Percentiles rank a stretch among this genome's conserved stretches.
Conservation (phyloP, 371 early-diverging fungal species). For the Fennellomyces sp. region DNA sequence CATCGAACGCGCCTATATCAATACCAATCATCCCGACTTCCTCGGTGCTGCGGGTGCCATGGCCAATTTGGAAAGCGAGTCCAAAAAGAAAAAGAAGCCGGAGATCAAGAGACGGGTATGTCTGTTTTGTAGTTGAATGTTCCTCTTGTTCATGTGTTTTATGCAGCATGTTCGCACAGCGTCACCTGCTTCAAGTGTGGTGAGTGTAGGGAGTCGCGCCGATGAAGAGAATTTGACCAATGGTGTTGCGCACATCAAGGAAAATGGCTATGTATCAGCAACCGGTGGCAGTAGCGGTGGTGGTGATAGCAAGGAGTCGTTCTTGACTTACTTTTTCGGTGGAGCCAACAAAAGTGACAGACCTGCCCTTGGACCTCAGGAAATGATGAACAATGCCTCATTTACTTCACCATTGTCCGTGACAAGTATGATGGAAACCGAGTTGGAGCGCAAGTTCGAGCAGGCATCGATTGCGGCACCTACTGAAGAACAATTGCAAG, state of each 20-base stretch:
- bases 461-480: slow-evolving; percentile 14
- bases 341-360: slow-evolving; percentile 50
- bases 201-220: slow-evolving; percentile 12
- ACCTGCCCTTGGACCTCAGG: slow-evolving; percentile 42
- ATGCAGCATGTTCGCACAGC: slow-evolving; percentile 7
- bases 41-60: slow-evolving; percentile 86
- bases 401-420: slow-evolving; percentile 44
- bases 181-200: slow-evolving; percentile 15
- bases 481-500: slow-evolving; percentile 27
- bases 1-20: slow-evolving; percentile 92
- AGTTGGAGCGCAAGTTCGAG: slow-evolving; percentile 45
- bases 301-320: slow-evolving; percentile 52
- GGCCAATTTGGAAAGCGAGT: slow-evolving; percentile 56
- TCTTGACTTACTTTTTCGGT: slow-evolving; percentile 84
- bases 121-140: neutral
- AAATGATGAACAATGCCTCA: slow-evolving; percentile 33
- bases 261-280: slow-evolving; percentile 15
- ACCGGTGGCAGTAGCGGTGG: neutral
- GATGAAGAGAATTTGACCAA: slow-evolving; percentile 10
- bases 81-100: slow-evolving; percentile 54
- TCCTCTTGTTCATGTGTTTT: neutral
- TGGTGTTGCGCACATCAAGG: slow-evolving; percentile 12
- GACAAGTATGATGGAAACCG: slow-evolving; percentile 48
- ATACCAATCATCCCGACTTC: slow-evolving; percentile 95
- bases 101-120: slow-evolving; percentile 12